Base-by-base conservation (phyloP, 2,329 filamentous ascomycete genomes). In the Colletotrichum musicola region DNA sequence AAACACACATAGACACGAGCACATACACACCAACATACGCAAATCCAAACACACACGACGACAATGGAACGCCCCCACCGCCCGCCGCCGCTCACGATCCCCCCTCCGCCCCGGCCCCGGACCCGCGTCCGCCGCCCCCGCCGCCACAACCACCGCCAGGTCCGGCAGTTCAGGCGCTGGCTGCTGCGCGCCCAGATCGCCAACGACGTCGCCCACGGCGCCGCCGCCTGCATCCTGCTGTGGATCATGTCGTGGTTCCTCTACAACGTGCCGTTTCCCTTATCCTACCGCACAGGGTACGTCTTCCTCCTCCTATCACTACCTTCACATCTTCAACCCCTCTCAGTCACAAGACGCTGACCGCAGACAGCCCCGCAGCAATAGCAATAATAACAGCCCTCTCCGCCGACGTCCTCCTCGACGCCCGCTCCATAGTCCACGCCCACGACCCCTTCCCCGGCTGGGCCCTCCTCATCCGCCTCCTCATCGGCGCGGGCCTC, bases 171-270 rank as follows among this genome's bases (percentile, higher is more conserved):
- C 68, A 68, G 55, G 59, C 64, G 55, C 13, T 69, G 61, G 53
- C 42, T 64, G 12, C 38, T 70, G 20, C 50, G 64, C 72, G 64
- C 78, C 50, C 73, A 75, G 51, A 72, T 79, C 10, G 71, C 73
- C 2, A 72, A 73, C 56, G 77, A 79, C 55, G 75, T 78, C 10
- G 63, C 72, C 65, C 78, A 79, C 61, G 72, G 78, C 35, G 63
- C 77, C 16, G 72, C 75, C 46, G 77, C 77, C 70, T 71, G 77
- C 67, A 71, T 78, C 54, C 70, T 77, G 62, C 68, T 77, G 47
- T 63, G 78, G 65, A 75, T 78, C 66, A 74, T 79, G 75, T 74
- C 72, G 27, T 74, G 77, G 62, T 79, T 78, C 67, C 68, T 79
- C 27, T 69, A 71, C 50, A 76, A 74, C n/a, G 73, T 75, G 60